These are phyloP conservation scores for Trichomonascaceae sp. DNA, from an alignment of 1,139 yeast species.

Conservation along the genomic window DNA sequence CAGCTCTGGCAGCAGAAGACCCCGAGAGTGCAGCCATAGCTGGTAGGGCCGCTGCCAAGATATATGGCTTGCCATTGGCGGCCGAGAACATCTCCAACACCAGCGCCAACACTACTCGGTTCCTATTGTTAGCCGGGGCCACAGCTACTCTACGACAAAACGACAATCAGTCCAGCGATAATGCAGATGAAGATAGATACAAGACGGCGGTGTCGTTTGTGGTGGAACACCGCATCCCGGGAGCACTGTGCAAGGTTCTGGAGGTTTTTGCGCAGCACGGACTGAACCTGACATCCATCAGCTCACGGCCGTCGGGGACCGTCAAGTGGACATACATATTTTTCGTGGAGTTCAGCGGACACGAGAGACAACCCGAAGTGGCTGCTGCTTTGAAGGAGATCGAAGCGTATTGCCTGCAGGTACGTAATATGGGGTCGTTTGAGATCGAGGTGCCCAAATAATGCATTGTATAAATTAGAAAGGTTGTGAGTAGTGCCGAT, in stretches of 20 bases:
- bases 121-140: constrained; percentile 43
- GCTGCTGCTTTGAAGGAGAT: constrained; percentile 11
- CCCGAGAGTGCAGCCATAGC: constrained; percentile 42
- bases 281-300: constrained; percentile 59
- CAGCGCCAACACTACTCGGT: constrained; percentile 69
- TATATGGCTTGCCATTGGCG: constrained; percentile 45
- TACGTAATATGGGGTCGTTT: constrained; percentile 13
- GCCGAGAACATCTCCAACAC: constrained; percentile 53
- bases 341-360: constrained; percentile 50
- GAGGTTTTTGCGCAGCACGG: constrained; percentile 41
- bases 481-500: constrained; percentile 1
- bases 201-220: constrained; percentile 55
- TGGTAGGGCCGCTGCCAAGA: constrained; percentile 47
- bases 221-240: constrained; percentile 50
- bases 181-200: constrained; percentile 7
- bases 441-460: constrained; percentile 1
- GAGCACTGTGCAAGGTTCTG: constrained; percentile 60
- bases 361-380: constrained; percentile 12
- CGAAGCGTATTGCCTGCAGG: constrained; percentile 9
- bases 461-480: not conserved
- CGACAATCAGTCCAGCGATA: not conserved
- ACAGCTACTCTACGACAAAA: not conserved
- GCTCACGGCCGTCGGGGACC: constrained; percentile 52
- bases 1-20: constrained; percentile 38
- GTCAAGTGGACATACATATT: constrained; percentile 76